Evolutionary conservation across 306 rosid species (phyloP), one percentile per base, ranked within the genome.

Genomic region (Phaseolus lunatus): DNA sequence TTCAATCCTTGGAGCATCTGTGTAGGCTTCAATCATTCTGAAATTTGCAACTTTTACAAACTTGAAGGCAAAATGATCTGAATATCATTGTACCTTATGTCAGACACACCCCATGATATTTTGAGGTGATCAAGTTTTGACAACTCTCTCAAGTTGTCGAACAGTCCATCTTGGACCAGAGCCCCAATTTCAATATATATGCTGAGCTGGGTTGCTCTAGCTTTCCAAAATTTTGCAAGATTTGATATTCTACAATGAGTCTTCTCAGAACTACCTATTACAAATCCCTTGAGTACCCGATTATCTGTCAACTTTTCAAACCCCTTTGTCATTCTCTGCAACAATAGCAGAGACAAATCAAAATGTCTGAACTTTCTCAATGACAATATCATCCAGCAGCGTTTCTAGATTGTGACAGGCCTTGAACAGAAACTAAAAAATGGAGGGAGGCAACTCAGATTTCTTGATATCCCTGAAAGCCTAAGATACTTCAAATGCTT

Each of bases 401-500:
- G 41, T 37, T 37, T 37, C 41, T 37, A 50, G 29, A 54, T 9
- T 54, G 61, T 54, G 44, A 57, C 80, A 80, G 0, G 80, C 80
- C 44, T 67, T 74, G 11, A 80, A 22, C n/a, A 15, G 9, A 26
- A 78, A 77, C 19, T 47, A 4, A 15, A 14, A 2, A 78, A 37
- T 48, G 33, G 72, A 70, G 35, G 15, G 9, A 1, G 78, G 78
- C 6, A 78, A 11, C 20, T 3, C 0, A 14, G 5, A 9, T 7
- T 70, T 22, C 65, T 59, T 6, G 82, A 78, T 5, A 78, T 48
- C n/a, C 77, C 82, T 20, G 65, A 72, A 2, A 52, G 58, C 2
- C 24, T 50, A 3, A 50, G 24, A 50, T 37, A 37, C 9, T 37
- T 37, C 41, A 37, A 7, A 37, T 37, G 41, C 10, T 37, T 37